Percentiles rank a stretch among this genome's conserved stretches.
Evolutionary conservation across 2,329 filamentous ascomycete genomes (phyloP).

Genomic region (Alternaria infectoria): DNA sequence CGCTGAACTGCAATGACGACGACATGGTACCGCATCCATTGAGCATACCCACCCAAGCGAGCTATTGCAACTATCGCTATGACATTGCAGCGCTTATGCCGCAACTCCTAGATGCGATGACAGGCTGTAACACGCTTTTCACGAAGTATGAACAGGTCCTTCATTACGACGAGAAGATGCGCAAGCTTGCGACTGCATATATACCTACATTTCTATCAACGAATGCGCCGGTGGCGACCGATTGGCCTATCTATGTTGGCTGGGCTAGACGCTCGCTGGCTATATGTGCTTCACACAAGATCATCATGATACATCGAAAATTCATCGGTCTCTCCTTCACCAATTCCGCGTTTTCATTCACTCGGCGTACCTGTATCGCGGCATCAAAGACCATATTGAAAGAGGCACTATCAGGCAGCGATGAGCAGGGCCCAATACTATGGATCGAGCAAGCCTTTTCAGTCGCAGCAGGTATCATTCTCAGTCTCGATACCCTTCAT

Average conservation of each 20-base stretch:
- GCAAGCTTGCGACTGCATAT: slow-evolving; percentile 42
- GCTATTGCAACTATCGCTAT: slow-evolving; percentile 46
- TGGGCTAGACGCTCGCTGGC: slow-evolving; percentile 49
- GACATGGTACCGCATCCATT: slow-evolving; percentile 15
- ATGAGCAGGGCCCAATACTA: slow-evolving; percentile 44
- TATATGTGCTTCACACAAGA: slow-evolving; percentile 49
- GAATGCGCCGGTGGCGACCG: slow-evolving; percentile 35
- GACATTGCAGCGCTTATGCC: slow-evolving; percentile 50
- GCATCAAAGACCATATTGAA: slow-evolving; percentile 50
- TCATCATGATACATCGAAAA: slow-evolving; percentile 53
- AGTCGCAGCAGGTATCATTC: slow-evolving; percentile 50
- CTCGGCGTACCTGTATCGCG: slow-evolving; percentile 49
- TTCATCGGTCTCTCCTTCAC: slow-evolving; percentile 49
- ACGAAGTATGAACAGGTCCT: slow-evolving; percentile 52
- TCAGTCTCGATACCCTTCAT: slow-evolving; percentile 49
- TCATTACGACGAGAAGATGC: slow-evolving; percentile 47
- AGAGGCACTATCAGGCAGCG: slow-evolving; percentile 40
- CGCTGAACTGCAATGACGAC: slow-evolving; percentile 46
- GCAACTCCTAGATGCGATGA: slow-evolving; percentile 45
- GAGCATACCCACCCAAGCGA: slow-evolving; percentile 38
- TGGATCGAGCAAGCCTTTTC: slow-evolving; percentile 53
- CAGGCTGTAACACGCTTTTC: slow-evolving; percentile 45
- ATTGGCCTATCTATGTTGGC: slow-evolving; percentile 47
- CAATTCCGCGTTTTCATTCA: slow-evolving; percentile 48
- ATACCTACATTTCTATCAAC: slow-evolving; percentile 42